Percentiles rank a stretch among this genome's conserved stretches.
phyloP scores from a whole-genome alignment of 345 rosid genomes.

The Ailanthus altissimus region DNA sequence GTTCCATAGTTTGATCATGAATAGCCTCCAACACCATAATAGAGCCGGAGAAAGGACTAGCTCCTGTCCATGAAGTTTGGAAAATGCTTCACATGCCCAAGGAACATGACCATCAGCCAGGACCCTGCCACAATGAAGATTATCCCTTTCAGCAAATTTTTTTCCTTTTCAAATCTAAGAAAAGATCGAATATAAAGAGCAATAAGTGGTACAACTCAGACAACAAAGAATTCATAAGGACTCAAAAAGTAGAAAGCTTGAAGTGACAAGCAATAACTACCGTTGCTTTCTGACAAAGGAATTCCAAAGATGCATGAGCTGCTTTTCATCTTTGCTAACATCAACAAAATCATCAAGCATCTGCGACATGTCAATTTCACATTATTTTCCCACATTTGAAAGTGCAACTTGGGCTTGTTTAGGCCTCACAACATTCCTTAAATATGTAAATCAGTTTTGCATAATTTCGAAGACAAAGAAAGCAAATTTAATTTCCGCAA shows the following conservation, averaged over 20 bases:
- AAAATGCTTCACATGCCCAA: slow-evolving; percentile 92
- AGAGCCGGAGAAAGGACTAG: slow-evolving; percentile 48
- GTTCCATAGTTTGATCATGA: slow-evolving; percentile 96
- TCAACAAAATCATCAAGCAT: slow-evolving; percentile 98
- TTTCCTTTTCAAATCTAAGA: too few species aligned
- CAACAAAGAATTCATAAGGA: slow-evolving; percentile 6
- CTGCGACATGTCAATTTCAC: slow-evolving; percentile 46
- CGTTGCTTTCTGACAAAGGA: slow-evolving; percentile 83
- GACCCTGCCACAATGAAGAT: slow-evolving; percentile 47
- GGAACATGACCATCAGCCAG: slow-evolving; percentile 85
- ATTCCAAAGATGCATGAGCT: slow-evolving; percentile 89
- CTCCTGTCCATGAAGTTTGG: slow-evolving; percentile 59
- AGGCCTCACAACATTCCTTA: not conserved
- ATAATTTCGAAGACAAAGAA: not conserved
- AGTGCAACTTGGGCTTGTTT: too few species aligned
- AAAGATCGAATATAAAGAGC: not conserved
- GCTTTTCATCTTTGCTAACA: slow-evolving; percentile 78
- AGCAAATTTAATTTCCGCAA: not conserved
- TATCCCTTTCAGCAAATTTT: not conserved
- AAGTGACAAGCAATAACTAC: slow-evolving; percentile 29
- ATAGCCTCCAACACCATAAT: slow-evolving; percentile 90
- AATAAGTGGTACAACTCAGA: slow-evolving; percentile 10
- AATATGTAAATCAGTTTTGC: slow-evolving; percentile 2
- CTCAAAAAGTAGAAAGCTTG: not conserved
- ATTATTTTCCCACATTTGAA: slow-evolving; percentile 8